phyloP scores from a whole-genome alignment of 2,329 filamentous ascomycete genomes.

The Ustulina deusta region DNA sequence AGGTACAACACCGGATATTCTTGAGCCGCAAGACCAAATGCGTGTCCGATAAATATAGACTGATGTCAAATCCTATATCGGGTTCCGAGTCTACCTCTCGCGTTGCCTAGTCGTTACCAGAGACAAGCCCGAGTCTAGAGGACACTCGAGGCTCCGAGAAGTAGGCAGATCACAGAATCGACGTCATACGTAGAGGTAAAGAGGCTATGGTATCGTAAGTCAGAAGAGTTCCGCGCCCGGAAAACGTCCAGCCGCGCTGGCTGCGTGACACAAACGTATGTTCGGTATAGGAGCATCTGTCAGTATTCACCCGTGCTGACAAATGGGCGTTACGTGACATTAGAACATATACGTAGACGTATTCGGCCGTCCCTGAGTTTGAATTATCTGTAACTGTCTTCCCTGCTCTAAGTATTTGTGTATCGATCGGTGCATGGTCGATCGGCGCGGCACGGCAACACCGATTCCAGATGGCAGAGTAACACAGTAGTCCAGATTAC shows the following conservation, averaged over 20 bases:
- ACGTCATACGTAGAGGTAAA: conserved; percentile 4
- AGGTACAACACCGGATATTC: neutral
- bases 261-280: neutral
- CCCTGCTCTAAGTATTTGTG: neutral
- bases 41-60: conserved; percentile 20
- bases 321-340: conserved; percentile 5
- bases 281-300: neutral
- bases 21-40: neutral
- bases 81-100: neutral
- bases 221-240: too few relatives aligned
- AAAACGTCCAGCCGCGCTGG: neutral
- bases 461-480: conserved; percentile 5
- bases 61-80: neutral
- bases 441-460: conserved; percentile 17
- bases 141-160: neutral
- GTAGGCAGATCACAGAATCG: neutral
- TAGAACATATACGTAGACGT: neutral
- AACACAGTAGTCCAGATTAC: neutral
- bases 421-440: conserved; percentile 5
- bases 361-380: neutral
- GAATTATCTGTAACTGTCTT: conserved; percentile 3
- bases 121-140: neutral
- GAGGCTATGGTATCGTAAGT: too few relatives aligned
- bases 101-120: neutral
- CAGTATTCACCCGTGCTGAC: conserved; percentile 7